These are phyloP conservation scores for Clavispora santaluciae DNA, from an alignment of 805 yeast species.

Conservation along the genomic window DNA sequence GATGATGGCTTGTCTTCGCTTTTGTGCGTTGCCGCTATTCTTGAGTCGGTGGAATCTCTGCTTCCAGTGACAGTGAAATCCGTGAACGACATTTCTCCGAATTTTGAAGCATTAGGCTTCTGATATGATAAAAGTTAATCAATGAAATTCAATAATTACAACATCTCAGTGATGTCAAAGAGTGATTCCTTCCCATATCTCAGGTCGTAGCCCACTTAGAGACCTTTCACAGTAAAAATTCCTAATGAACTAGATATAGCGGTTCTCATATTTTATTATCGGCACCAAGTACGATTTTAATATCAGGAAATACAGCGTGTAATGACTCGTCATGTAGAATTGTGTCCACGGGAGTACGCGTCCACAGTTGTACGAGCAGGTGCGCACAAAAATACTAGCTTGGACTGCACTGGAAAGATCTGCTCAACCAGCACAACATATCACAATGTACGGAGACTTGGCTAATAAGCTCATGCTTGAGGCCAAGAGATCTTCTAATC, in stretches of 20 bases:
- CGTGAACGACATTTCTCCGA: constrained; percentile 15
- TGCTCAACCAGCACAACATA: background rate
- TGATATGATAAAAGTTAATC: no score
- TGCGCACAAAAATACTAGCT: background rate
- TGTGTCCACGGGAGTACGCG: no score
- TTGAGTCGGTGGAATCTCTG: constrained; percentile 30
- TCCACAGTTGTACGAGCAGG: background rate
- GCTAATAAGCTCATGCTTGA: constrained; percentile 82
- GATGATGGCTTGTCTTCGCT: constrained; percentile 36
- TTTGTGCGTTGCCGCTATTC: constrained; percentile 33
- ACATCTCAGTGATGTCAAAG: no score
- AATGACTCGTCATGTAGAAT: no score
- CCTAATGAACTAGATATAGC: no score
- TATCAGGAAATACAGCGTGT: no score
- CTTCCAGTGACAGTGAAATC: constrained; percentile 27
- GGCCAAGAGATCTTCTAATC: constrained; percentile 69
- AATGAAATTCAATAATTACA: background rate
- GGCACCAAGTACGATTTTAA: no score
- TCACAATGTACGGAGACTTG: constrained; percentile 80
- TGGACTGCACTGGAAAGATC: background rate
- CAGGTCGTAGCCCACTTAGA: no score
- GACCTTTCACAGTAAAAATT: no score
- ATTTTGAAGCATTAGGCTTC: background rate
- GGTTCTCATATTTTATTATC: no score
- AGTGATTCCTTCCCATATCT: no score